Conservation (phyloP, 768 basidiomycete genomes). For the Cantharellus anzutake region DNA sequence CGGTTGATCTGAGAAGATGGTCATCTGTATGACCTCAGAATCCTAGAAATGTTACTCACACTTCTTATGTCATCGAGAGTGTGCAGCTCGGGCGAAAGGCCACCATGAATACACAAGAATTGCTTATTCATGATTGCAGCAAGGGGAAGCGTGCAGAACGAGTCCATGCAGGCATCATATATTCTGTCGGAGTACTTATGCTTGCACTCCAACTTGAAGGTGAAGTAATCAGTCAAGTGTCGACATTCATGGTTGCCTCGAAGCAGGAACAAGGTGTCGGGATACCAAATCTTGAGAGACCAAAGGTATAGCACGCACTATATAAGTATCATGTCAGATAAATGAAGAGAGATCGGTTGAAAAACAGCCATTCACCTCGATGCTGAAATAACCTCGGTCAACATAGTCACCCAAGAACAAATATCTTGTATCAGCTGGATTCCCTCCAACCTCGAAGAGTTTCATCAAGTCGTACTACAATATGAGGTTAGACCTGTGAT, state of each 20-base stretch:
- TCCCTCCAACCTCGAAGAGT: conserved; percentile 84
- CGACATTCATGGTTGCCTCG: conserved; percentile 99
- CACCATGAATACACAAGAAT: conserved; percentile 96
- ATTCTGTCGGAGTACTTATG: conserved; percentile 96
- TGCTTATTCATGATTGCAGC: conserved; percentile 99
- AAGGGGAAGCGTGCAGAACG: conserved; percentile 85
- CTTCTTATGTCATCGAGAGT: conserved; percentile 87
- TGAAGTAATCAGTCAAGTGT: conserved; percentile 63
- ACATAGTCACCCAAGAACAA: conserved; percentile 89
- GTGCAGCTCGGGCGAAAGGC: conserved; percentile 84
- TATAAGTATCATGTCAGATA: neutral
- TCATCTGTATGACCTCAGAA: no score
- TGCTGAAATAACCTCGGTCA: conserved; percentile 84
- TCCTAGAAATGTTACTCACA: conserved; percentile 21
- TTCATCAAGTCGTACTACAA: conserved; percentile 84
- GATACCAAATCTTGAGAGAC: conserved; percentile 99
- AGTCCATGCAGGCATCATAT: conserved; percentile 96
- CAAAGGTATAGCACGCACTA: conserved; percentile 96
- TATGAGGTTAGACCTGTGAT: conserved; percentile 3
- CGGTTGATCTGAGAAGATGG: conserved; percentile 58
- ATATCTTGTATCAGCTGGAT: conserved; percentile 84
- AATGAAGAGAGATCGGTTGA: neutral
- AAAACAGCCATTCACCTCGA: conserved; percentile 38
- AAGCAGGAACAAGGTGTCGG: conserved; percentile 85
- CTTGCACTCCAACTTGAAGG: conserved; percentile 65